phyloP scores from a whole-genome alignment of 305 asterid genomes.

The Rubia tinctorum region DNA sequence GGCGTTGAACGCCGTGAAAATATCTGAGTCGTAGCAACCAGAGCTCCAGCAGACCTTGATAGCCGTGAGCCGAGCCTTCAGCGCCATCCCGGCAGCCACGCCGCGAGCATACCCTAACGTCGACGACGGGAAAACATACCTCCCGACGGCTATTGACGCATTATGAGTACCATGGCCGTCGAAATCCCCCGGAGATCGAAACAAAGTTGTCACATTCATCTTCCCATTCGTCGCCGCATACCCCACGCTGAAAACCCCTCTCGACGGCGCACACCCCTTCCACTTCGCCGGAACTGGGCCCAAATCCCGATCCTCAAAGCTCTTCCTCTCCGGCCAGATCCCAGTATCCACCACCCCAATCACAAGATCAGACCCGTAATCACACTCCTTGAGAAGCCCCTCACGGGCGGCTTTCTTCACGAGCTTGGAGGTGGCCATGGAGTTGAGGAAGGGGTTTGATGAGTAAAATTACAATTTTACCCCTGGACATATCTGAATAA shows the following conservation, averaged over 20 bases:
- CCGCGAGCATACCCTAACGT: conserved; percentile 85
- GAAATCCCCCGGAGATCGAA: conserved; percentile 76
- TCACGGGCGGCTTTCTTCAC: no score
- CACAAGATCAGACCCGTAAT: no score
- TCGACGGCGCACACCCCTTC: conserved; percentile 69
- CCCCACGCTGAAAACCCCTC: conserved; percentile 40
- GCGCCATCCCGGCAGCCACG: conserved; percentile 93
- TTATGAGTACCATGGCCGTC: conserved; percentile 98
- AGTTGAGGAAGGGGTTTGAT: no score
- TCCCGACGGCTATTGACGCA: conserved; percentile 90
- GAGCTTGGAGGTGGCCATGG: no score
- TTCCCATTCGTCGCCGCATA: conserved; percentile 80
- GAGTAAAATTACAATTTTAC: no score
- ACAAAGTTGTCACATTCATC: conserved; percentile 68
- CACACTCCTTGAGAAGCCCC: no score
- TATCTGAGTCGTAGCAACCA: conserved; percentile 89
- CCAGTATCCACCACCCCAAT: no score
- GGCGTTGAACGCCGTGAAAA: conserved; percentile 78
- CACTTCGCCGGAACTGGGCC: conserved; percentile 66
- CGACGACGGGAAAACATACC: conserved; percentile 80
- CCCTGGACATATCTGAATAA: no score
- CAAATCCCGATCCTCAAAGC: no score
- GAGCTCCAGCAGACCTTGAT: conserved; percentile 85
- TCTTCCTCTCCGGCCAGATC: no score
- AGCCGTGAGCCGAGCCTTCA: conserved; percentile 81